Base-by-base conservation (phyloP, 179 eudicot species). In the Actinidia chinensis region DNA sequence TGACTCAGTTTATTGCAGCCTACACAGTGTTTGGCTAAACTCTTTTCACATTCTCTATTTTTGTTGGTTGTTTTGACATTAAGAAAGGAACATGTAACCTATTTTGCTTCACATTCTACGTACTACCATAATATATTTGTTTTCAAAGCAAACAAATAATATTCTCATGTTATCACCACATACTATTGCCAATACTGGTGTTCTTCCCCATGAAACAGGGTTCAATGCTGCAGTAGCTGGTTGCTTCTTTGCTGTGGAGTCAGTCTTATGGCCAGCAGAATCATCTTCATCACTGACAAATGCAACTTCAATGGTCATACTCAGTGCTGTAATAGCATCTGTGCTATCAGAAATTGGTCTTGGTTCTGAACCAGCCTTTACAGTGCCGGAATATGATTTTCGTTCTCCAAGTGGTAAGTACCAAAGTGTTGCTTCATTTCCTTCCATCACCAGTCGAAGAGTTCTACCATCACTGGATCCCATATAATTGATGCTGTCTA, bases 141-240 rank as follows among this genome's bases (percentile, higher is more conserved):
- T 46, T 46, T 47, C 10, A 69, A 33, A 40, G 48, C 17, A 33
- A 58, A 55, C n/a, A n/a, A 44, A 54, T 40, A 15, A 6, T 77
- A 40, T 52, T 54, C 64, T 77, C 23, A 15, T 54, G 54, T 47
- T 48, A 78, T 51, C 47, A 51, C n/a, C 13, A 54, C 13, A 44
- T 55, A 52, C 43, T 48, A 12, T 47, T 55, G n/a, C 64, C 42
- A 47, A 54, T 51, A 28, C 51, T 66, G 20, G 60, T 64, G 28
- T 36, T 51, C 8, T 50, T 40, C 78, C 79, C 68, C 71, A 40
- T 52, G 77, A 14, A 9, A 22, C 84, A 95, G 99, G 97, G 78
- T 95, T 93, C 84, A 92, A 92, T 89, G 98, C 97, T 78, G 94
- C 97, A 79, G 98, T 95, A 66, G 94, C 97, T 59, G 99, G 98